phyloP scores from a whole-genome alignment of 2,329 filamentous ascomycete genomes.

The Rhynchosporium secalis region DNA sequence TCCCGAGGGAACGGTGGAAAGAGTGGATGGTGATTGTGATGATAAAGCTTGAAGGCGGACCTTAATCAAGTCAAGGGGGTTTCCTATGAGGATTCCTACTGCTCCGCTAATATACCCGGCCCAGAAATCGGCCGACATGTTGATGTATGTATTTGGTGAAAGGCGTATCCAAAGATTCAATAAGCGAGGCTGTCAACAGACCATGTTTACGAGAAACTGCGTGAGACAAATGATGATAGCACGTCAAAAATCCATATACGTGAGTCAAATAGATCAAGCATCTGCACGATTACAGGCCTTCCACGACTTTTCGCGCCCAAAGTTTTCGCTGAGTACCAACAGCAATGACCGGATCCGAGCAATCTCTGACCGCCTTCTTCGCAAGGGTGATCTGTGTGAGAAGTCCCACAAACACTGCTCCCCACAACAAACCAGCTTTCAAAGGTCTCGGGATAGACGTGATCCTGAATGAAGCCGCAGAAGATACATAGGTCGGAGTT shows the following conservation, averaged over 20 bases:
- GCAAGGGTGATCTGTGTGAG: constrained; percentile 33
- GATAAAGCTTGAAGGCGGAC: constrained; percentile 73
- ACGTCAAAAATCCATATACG: not conserved
- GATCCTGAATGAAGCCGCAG: constrained; percentile 11
- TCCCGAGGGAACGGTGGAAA: constrained; percentile 23
- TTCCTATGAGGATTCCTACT: constrained; percentile 83
- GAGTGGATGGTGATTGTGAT: not conserved
- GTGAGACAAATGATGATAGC: not conserved
- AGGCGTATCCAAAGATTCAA: not conserved
- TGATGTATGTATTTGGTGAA: constrained; percentile 3
- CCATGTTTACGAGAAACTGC: constrained; percentile 13
- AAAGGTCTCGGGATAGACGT: constrained; percentile 25
- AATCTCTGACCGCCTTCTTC: constrained; percentile 30
- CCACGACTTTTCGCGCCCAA: constrained; percentile 17
- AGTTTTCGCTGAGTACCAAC: constrained; percentile 21
- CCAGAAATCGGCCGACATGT: constrained; percentile 75
- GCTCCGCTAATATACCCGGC: constrained; percentile 88
- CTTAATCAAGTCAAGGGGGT: constrained; percentile 79
- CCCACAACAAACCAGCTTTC: constrained; percentile 35
- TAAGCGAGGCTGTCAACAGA: constrained; percentile 3
- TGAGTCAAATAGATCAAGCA: not conserved
- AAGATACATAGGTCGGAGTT: constrained; percentile 21
- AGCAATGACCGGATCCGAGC: constrained; percentile 30
- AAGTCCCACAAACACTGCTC: constrained; percentile 32
- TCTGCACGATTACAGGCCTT: constrained; percentile 16